phyloP scores from a whole-genome alignment of 192 early-diverging fungal genomes.

The Coemansia sp. region DNA sequence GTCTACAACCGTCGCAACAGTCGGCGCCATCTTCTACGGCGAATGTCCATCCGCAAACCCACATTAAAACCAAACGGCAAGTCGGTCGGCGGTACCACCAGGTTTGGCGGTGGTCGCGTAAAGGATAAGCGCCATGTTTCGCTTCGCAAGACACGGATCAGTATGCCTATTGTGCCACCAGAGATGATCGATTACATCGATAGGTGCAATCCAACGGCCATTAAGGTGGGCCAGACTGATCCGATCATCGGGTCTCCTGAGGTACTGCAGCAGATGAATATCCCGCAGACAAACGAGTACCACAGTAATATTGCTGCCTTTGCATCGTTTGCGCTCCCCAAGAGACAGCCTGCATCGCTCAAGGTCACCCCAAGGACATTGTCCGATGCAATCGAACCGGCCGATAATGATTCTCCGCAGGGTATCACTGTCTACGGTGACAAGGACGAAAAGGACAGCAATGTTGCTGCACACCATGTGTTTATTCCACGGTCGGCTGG shows the following conservation, averaged over 20 bases:
- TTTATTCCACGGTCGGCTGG: constrained; percentile 26
- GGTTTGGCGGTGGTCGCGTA: no score
- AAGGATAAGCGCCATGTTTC: constrained; percentile 10
- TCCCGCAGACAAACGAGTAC: constrained; percentile 17
- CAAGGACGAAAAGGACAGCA: not conserved
- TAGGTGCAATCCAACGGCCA: constrained; percentile 39
- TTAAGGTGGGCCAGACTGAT: constrained; percentile 16
- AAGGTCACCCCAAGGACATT: not conserved
- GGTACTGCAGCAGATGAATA: constrained; percentile 25
- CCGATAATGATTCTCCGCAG: not conserved
- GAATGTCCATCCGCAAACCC: constrained; percentile 16
- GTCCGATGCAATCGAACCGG: not conserved
- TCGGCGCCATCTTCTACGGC: constrained; percentile 20
- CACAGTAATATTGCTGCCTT: constrained; percentile 26
- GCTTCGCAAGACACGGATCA: constrained; percentile 24
- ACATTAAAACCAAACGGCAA: not conserved
- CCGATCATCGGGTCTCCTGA: constrained; percentile 43
- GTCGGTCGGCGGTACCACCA: not conserved
- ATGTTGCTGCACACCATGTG: not conserved
- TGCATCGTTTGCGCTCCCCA: constrained; percentile 18
- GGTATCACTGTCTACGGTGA: not conserved
- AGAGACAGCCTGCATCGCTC: not conserved
- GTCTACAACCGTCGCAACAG: constrained; percentile 1
- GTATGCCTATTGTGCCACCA: constrained; percentile 47
- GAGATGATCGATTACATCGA: constrained; percentile 50